Evolutionary conservation across 164 flowering plant species (phyloP), one percentile per base, ranked within the genome.

Genomic region (Cinnamomum chago): DNA sequence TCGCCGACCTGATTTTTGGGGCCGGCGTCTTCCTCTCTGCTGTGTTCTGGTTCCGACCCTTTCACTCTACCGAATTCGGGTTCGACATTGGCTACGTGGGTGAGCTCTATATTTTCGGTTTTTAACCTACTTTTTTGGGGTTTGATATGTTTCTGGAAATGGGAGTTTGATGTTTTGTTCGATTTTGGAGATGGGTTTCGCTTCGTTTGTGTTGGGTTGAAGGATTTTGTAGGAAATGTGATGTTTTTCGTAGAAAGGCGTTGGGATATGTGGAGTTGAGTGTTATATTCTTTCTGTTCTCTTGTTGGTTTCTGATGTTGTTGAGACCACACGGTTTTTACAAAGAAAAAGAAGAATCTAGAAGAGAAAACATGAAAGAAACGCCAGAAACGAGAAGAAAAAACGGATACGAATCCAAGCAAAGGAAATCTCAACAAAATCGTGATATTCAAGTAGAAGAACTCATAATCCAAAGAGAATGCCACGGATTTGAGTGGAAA

Each of bases 31-130:
- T 85, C 33, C 58, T 90, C 27, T 84, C 88, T 27, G 88, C 85
- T 9, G 7, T 85, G 71, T 88, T 87, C 78, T 86, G 81, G 87
- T 67, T 89, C 70, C 78, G 85, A 58, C 93, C 88, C 58, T 67
- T 65, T 30, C 23, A 52, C 0, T 67, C 72, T 11, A 74, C 77
- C 0, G 69, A 70, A 9, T 73, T 75, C 75, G 88, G 86, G 0
- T 71, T 77, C 68, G 80, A 70, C 17, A 71, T 69, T 80, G 71
- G 83, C 82, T 73, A 79, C 74, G 79, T 84, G 30, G 90, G 92
- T 90, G 78, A 52, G 74, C 22, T 55, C 25, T 24, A 24, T 30
- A 67, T 23, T 15, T 28, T n/a, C 13, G n/a, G n/a, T n/a, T n/a
- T n/a, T n/a, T n/a, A n/a, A n/a, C n/a, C n/a, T n/a, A n/a, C n/a